Base-by-base conservation (phyloP, 2,329 filamentous ascomycete genomes). In the Ceratocystis destructans region DNA sequence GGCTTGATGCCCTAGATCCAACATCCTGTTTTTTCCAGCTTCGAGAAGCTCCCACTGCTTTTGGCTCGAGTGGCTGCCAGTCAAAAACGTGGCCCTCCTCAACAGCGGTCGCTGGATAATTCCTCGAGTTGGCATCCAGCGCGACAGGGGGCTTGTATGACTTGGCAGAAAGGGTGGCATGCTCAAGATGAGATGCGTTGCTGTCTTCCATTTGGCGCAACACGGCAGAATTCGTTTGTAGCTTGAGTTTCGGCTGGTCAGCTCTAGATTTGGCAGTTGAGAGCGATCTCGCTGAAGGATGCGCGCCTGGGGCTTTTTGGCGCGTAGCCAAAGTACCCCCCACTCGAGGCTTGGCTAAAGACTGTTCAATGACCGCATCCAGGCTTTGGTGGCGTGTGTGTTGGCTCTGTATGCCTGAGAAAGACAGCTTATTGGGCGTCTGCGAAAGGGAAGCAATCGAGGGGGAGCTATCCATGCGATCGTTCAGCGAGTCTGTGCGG, bases 161-260 rank as follows among this genome's bases (percentile, higher is more conserved):
- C 22, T 50, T 46, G 17, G 64, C 64, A 33, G 59, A 66, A 22
- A 66, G 61, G 6, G 64, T 37, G 31, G 55, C 55, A 2, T 37
- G 55, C 15, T 28, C 31, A 37, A 3, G 25, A 10, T 33, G 28
- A 37, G 55, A 59, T n/a, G 33, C n/a, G 28, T 37, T 59, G 28
- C 28, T 59, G 20, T 66, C 55, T 46, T 68, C 67, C 67, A 68
- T 68, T 31, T 64, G 37, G n/a, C 55, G 62, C 15, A 68, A 37
- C 2, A 68, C 53, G 44, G 66, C 50, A 5, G 67, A 64, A 44
- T 68, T 64, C 8, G 67, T 68, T n/a, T 63, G 62, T n/a, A 68
- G 53, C 25, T 64, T 68, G 6, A 68, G 62, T 25, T 64, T 66
- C 2, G 67, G 67, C 33, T 64, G 48, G 20, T 46, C 45, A n/a